These are phyloP conservation scores for Ophiostoma sp. DNA, from an alignment of 2,329 filamentous ascomycete genomes.

Conservation along the genomic window DNA sequence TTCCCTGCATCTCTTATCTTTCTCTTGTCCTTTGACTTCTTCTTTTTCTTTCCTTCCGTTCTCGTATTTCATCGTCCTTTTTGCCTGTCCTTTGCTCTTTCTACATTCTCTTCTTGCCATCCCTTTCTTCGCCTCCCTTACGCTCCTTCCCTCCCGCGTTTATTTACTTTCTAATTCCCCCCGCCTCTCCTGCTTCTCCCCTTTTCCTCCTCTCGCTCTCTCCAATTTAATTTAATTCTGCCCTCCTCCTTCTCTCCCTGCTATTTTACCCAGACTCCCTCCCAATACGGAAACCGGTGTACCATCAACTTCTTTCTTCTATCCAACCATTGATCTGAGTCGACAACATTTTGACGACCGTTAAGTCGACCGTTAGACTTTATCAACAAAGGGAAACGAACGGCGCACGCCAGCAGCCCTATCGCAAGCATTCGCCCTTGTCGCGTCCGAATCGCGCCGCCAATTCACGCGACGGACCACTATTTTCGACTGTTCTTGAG, in stretches of 20 bases:
- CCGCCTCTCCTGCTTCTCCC: not conserved
- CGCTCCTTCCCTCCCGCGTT: not conserved
- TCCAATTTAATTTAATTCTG: conserved; percentile 1
- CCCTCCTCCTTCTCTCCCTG: not conserved
- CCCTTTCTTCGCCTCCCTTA: not conserved
- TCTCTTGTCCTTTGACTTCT: not conserved
- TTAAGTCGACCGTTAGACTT: not conserved
- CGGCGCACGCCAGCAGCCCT: conserved; percentile 4
- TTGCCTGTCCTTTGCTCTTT: conserved; percentile 9
- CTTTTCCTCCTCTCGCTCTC: not conserved
- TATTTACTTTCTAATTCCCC: conserved; percentile 1
- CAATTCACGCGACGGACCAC: not conserved
- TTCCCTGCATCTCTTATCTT: conserved; percentile 3
- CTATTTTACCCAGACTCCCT: not conserved
- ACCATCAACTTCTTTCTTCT: not conserved
- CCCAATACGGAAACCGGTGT: conserved; percentile 7
- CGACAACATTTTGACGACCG: not conserved
- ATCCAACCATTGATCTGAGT: not conserved
- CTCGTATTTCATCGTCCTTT: not conserved
- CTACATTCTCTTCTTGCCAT: not conserved
- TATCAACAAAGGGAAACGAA: not conserved
- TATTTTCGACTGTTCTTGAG: not conserved
- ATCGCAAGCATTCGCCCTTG: not conserved
- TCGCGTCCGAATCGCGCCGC: conserved; percentile 5
- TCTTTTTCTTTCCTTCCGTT: not conserved